These are phyloP conservation scores for Taphrina communis DNA, from an alignment of 1,139 yeast species.

Conservation along the genomic window DNA sequence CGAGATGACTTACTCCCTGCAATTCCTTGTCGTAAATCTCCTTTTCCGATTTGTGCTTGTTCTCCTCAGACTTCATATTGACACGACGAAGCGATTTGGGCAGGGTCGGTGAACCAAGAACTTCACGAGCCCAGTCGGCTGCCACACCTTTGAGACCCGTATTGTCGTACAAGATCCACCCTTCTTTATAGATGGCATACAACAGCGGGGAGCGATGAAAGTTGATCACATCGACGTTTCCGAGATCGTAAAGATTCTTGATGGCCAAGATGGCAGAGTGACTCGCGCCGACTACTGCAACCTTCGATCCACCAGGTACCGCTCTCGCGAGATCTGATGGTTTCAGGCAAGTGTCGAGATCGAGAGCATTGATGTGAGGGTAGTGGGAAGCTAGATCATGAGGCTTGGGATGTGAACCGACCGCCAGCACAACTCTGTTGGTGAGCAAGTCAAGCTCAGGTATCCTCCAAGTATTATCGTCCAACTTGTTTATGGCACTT, in stretches of 20 bases:
- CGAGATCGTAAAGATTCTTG: slow-evolving; percentile 36
- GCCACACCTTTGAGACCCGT: slow-evolving; percentile 40
- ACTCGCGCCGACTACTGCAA: slow-evolving; percentile 34
- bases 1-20: slow-evolving; percentile 30
- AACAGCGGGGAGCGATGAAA: slow-evolving; percentile 34
- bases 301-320: slow-evolving; percentile 8
- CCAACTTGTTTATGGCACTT: slow-evolving; percentile 7
- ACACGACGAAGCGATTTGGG: slow-evolving; percentile 27
- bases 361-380: slow-evolving; percentile 30
- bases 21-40: slow-evolving; percentile 25
- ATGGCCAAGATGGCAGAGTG: slow-evolving; percentile 40
- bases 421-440: slow-evolving; percentile 33
- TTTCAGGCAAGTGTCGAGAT: slow-evolving; percentile 31
- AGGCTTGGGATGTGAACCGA: slow-evolving; percentile 35
- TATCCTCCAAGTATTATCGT: slow-evolving; percentile 12
- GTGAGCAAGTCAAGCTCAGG: slow-evolving; percentile 30
- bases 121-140: slow-evolving; percentile 35
- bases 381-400: slow-evolving; percentile 22
- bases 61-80: slow-evolving; percentile 20
- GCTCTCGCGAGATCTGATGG: slow-evolving; percentile 16
- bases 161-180: slow-evolving; percentile 40
- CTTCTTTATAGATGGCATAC: slow-evolving; percentile 37
- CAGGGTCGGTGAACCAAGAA: slow-evolving; percentile 4
- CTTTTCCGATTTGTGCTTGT: slow-evolving; percentile 22
- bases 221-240: slow-evolving; percentile 29